A percentile compares a stretch with the other conserved stretches of the same genome.
Evolutionary conservation across 129 eudicot genomes (phyloP).

Genomic region (Calendula officinalis): DNA sequence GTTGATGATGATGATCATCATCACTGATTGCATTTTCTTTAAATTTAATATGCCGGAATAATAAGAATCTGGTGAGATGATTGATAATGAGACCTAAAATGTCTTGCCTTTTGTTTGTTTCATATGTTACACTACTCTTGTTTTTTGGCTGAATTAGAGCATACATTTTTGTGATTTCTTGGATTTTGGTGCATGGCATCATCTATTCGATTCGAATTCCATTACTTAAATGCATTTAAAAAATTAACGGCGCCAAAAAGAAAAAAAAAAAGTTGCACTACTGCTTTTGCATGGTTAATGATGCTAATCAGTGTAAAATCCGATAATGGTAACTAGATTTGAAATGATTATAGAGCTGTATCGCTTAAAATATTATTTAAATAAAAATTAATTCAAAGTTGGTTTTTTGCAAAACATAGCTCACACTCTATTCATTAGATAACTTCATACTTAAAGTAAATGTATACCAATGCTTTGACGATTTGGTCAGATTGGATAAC

Average conservation of each 20-base stretch:
- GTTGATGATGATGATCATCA: slow-evolving; percentile 42
- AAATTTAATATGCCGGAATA: slow-evolving; percentile 42
- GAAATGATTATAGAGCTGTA: no score
- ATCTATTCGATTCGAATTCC: slow-evolving; percentile 24
- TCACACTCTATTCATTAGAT: no score
- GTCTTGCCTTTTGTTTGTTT: slow-evolving; percentile 38
- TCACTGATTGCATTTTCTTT: slow-evolving; percentile 44
- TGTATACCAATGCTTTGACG: no score
- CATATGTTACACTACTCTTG: slow-evolving; percentile 25
- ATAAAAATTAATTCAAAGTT: no score
- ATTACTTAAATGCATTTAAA: slow-evolving; percentile 37
- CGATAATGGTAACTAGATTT: no score
- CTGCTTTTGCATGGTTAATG: no score
- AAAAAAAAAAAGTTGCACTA: no score
- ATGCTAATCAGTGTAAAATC: no score
- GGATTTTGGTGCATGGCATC: slow-evolving; percentile 31
- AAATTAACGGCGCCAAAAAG: slow-evolving; percentile 50
- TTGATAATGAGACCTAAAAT: slow-evolving; percentile 29
- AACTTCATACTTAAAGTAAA: no score
- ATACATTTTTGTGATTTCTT: slow-evolving; percentile 28
- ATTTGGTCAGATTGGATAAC: no score
- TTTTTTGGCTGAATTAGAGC: slow-evolving; percentile 32
- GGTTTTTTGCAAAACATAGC: no score
- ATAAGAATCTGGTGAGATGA: slow-evolving; percentile 59
- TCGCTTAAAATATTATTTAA: no score